phyloP scores from a whole-genome alignment of 2,329 filamentous ascomycete species.

The Seiridium unicorne region DNA sequence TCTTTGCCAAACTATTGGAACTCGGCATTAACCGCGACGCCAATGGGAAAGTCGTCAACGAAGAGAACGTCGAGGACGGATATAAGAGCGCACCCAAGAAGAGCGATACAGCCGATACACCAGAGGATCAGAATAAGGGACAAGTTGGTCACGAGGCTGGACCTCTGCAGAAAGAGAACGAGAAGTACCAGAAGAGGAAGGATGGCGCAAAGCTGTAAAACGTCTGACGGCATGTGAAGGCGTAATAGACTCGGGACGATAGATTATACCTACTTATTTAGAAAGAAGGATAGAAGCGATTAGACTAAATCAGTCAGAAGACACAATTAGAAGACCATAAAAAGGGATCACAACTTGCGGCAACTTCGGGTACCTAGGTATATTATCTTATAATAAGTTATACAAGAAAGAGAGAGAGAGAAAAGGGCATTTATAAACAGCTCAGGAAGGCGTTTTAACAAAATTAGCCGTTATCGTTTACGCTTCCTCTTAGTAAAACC shows the following conservation, averaged over 20 bases:
- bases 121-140: neutral
- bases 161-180: constrained; percentile 3
- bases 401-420: too few species aligned
- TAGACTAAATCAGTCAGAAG: too few species aligned
- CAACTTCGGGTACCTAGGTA: too few species aligned
- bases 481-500: too few species aligned
- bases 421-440: too few species aligned
- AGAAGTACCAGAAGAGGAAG: constrained; percentile 5
- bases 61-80: constrained; percentile 1
- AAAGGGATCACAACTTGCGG: too few species aligned
- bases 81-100: constrained; percentile 9
- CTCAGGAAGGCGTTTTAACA: too few species aligned
- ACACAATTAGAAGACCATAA: too few species aligned
- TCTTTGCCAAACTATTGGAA: constrained; percentile 6
- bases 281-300: too few species aligned
- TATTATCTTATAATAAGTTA: too few species aligned
- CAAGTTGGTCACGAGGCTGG: constrained; percentile 5
- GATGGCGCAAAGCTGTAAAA: neutral
- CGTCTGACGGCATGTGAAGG: neutral
- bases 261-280: neutral
- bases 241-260: neutral
- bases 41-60: constrained; percentile 3
- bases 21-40: constrained; percentile 3
- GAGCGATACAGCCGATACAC: constrained; percentile 1
- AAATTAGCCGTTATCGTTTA: too few species aligned